Evolutionary conservation across 177 flowering plant species (phyloP).

Genomic region (Vitis hybrid): DNA sequence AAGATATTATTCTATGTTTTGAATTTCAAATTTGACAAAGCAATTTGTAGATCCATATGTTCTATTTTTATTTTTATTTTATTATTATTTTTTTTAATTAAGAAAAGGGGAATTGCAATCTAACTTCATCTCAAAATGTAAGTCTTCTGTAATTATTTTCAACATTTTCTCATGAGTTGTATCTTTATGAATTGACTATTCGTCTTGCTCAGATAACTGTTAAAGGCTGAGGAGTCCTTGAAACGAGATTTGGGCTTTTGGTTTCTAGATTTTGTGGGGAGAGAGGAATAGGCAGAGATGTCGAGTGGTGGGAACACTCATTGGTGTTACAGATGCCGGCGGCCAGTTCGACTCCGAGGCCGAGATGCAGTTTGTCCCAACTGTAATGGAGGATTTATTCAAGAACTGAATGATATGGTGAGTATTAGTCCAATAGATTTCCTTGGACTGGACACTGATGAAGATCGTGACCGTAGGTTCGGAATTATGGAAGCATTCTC

Average conservation of each 20-base stretch:
- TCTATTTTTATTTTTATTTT: too few species aligned
- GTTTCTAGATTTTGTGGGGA: neutral
- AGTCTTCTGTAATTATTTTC: neutral
- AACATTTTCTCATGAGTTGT: neutral
- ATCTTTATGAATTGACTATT: neutral
- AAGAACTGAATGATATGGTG: constrained; percentile 46
- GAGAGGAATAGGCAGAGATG: constrained; percentile 32
- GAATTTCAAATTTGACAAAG: too few species aligned
- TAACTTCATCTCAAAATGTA: neutral
- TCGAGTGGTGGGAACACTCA: constrained; percentile 48
- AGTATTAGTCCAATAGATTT: constrained; percentile 30
- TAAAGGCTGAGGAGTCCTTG: neutral
- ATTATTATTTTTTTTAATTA: too few species aligned
- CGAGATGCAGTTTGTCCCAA: constrained; percentile 36
- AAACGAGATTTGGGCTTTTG: neutral
- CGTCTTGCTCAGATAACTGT: constrained; percentile 1
- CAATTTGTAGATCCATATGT: too few species aligned
- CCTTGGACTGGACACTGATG: constrained; percentile 26
- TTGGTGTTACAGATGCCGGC: constrained; percentile 58
- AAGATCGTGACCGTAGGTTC: constrained; percentile 31
- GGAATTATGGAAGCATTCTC: constrained; percentile 52
- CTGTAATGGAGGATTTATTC: constrained; percentile 54
- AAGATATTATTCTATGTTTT: too few species aligned
- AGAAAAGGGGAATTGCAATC: neutral
- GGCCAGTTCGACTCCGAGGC: constrained; percentile 43